Evolutionary conservation across 2,329 filamentous ascomycete genomes (phyloP).

Genomic region (Pyrenophora tritici-repentis): DNA sequence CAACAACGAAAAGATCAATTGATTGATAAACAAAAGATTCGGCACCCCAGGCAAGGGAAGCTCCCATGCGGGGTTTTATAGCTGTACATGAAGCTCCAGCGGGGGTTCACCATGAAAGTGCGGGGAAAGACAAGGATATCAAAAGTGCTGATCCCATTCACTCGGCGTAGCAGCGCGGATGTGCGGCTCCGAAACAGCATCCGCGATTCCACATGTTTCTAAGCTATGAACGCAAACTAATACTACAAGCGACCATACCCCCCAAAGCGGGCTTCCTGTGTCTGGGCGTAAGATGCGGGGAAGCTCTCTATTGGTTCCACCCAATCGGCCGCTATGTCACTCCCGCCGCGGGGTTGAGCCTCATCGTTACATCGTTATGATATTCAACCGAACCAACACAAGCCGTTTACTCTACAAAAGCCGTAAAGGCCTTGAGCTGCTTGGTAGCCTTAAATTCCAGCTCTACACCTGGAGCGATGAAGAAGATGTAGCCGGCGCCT

Average conservation of each 20-base stretch:
- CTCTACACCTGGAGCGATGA: slow-evolving; percentile 64
- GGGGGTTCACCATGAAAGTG: slow-evolving; percentile 23
- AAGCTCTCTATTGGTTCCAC: slow-evolving; percentile 14
- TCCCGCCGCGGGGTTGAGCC: slow-evolving; percentile 19
- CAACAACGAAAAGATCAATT: not conserved
- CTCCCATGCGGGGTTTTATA: slow-evolving; percentile 33
- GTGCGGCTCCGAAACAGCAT: slow-evolving; percentile 34
- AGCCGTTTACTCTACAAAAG: slow-evolving; percentile 49
- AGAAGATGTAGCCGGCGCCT: slow-evolving; percentile 68
- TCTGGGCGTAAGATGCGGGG: slow-evolving; percentile 17
- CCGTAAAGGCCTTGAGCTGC: slow-evolving; percentile 55
- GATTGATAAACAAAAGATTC: not conserved
- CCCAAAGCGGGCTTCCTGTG: not conserved
- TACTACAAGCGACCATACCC: not conserved
- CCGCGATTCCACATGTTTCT: slow-evolving; percentile 4
- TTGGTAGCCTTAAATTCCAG: slow-evolving; percentile 53
- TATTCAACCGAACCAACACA: not conserved
- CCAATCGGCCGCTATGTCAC: slow-evolving; percentile 24
- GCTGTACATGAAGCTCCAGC: slow-evolving; percentile 14
- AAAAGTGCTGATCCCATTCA: no score
- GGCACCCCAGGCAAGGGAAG: not conserved
- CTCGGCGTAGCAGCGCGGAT: not conserved
- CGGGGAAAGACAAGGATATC: slow-evolving; percentile 35
- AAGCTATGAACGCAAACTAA: not conserved
- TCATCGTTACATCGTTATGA: slow-evolving; percentile 2